phyloP scores from a whole-genome alignment of 2,329 filamentous ascomycete species.

The Colletotrichum kahawae region DNA sequence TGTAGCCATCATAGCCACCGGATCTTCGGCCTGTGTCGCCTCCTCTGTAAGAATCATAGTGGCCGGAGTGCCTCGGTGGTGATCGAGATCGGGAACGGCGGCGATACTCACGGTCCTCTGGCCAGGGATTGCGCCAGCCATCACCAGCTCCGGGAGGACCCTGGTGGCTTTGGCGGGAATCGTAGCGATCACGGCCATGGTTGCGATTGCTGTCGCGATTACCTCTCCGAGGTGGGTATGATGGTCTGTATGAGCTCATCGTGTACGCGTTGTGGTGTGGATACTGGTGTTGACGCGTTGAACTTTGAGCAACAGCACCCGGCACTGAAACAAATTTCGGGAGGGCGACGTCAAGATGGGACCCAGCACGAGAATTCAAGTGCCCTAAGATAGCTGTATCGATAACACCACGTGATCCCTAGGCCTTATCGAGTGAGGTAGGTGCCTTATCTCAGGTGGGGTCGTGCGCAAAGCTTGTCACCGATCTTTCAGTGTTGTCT shows the following conservation, averaged over 20 bases:
- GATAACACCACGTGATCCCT: slow-evolving; percentile 9
- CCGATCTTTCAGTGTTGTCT: neutral
- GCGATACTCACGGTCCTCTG: slow-evolving; percentile 20
- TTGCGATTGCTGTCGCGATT: slow-evolving; percentile 11
- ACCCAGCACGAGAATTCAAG: neutral
- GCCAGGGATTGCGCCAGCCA: slow-evolving; percentile 13
- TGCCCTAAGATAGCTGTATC: slow-evolving; percentile 1
- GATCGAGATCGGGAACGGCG: slow-evolving; percentile 2
- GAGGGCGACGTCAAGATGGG: neutral
- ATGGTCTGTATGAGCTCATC: slow-evolving; percentile 21
- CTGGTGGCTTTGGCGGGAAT: neutral
- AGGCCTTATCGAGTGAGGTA: neutral
- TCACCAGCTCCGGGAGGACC: slow-evolving; percentile 6
- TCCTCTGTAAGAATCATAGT: slow-evolving; percentile 17
- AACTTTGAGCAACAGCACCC: neutral
- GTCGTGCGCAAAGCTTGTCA: neutral
- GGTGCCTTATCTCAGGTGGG: neutral
- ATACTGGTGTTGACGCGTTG: slow-evolving; percentile 21
- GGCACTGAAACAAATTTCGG: slow-evolving; percentile 3
- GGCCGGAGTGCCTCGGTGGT: neutral
- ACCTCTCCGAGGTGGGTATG: slow-evolving; percentile 6
- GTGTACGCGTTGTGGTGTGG: slow-evolving; percentile 17
- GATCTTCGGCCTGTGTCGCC: slow-evolving; percentile 11
- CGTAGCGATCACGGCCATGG: neutral
- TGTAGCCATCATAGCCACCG: slow-evolving; percentile 16